These are phyloP conservation scores for Ceratocystis ficicola DNA, from an alignment of 2,329 filamentous ascomycete genomes.

Conservation along the genomic window DNA sequence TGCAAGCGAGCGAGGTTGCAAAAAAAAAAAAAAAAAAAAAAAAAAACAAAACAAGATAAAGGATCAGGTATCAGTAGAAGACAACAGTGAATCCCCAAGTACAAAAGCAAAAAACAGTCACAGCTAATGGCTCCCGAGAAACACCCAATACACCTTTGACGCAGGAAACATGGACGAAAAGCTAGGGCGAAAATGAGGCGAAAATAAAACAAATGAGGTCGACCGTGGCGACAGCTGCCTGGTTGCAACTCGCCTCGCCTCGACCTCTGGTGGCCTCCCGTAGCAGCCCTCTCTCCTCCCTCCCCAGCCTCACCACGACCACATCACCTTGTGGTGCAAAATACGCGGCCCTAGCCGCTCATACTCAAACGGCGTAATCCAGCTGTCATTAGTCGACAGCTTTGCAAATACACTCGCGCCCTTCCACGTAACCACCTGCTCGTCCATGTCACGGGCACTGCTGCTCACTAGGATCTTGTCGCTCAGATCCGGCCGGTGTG, in stretches of 20 bases:
- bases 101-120: too few relatives aligned
- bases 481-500: constrained; percentile 47
- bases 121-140: not conserved
- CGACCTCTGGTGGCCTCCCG: not conserved
- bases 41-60: too few relatives aligned
- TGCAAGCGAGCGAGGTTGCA: not conserved
- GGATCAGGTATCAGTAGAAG: not conserved
- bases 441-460: constrained; percentile 85
- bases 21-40: not conserved
- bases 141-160: not conserved
- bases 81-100: too few relatives aligned
- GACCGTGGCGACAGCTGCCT: too few relatives aligned
- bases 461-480: constrained; percentile 51
- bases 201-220: too few relatives aligned
- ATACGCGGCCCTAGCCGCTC: constrained; percentile 71
- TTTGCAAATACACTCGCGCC: constrained; percentile 93
- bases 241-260: not conserved
- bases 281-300: not conserved
- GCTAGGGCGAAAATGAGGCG: too few relatives aligned
- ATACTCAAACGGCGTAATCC: constrained; percentile 81
- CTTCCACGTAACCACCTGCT: constrained; percentile 97
- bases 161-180: too few relatives aligned
- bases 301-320: constrained; percentile 39
- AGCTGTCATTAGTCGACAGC: constrained; percentile 83
- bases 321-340: constrained; percentile 68